Evolutionary conservation across 2,329 filamentous ascomycete species (phyloP).

Genomic region (Arthrobotrys iridis): DNA sequence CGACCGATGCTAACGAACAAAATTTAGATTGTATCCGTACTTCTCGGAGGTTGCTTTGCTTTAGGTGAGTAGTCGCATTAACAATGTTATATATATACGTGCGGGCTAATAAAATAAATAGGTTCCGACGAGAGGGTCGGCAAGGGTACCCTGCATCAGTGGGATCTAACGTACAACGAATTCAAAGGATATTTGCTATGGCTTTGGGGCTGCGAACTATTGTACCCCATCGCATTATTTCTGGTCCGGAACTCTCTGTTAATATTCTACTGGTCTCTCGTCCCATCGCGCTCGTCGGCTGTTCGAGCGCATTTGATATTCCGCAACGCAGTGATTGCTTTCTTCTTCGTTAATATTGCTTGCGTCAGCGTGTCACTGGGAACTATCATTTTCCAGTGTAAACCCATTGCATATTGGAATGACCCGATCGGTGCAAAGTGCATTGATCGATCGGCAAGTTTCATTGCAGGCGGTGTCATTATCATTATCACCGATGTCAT

Average conservation of each 20-base stretch:
- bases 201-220: slow-evolving; percentile 43
- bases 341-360: slow-evolving; percentile 48
- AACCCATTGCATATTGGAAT: slow-evolving; percentile 61
- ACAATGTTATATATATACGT: neutral
- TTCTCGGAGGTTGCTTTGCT: slow-evolving; percentile 38
- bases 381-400: slow-evolving; percentile 62
- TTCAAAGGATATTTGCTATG: slow-evolving; percentile 47
- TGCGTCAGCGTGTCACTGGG: slow-evolving; percentile 43
- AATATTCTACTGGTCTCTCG: slow-evolving; percentile 52
- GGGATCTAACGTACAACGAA: slow-evolving; percentile 44
- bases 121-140: slow-evolving; percentile 49
- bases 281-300: slow-evolving; percentile 42
- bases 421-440: slow-evolving; percentile 60
- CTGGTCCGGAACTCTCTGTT: slow-evolving; percentile 43
- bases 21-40: slow-evolving; percentile 28
- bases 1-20: neutral
- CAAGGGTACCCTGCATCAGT: slow-evolving; percentile 49
- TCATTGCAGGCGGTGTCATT: slow-evolving; percentile 68
- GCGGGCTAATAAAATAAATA: slow-evolving; percentile 1
- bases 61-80: slow-evolving; percentile 8
- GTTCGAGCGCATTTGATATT: slow-evolving; percentile 42
- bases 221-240: slow-evolving; percentile 42
- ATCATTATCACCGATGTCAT: slow-evolving; percentile 71
- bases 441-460: slow-evolving; percentile 65
- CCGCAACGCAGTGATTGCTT: slow-evolving; percentile 45